A percentile compares a stretch with the other conserved stretches of the same genome.
Conservation (phyloP, 2,329 filamentous ascomycete genomes). For the Epichloe typhina region DNA sequence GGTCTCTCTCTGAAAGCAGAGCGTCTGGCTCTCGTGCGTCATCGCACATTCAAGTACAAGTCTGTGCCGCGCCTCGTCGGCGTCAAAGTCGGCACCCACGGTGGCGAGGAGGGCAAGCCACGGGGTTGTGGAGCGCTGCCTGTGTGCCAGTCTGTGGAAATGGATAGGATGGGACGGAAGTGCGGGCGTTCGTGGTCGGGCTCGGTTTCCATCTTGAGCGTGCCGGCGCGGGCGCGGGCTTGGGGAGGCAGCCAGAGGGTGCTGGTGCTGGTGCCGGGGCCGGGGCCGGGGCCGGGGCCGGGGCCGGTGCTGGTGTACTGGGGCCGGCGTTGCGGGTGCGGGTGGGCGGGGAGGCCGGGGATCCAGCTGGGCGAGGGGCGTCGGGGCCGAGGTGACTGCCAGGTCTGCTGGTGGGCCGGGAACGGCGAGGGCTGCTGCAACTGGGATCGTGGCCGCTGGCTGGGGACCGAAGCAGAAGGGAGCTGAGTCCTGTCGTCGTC, state of each 20-base stretch:
- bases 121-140: no score
- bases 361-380: conserved; percentile 2
- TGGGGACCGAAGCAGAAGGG: conserved; percentile 2
- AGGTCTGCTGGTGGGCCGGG: background rate
- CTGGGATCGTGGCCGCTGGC: background rate
- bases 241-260: conserved; percentile 6
- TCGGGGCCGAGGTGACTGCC: background rate
- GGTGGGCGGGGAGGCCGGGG: conserved; percentile 5
- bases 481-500: conserved; percentile 10
- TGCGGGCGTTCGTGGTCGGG: background rate
- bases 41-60: conserved; percentile 45
- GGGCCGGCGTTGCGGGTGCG: conserved; percentile 6
- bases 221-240: conserved; percentile 1
- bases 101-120: no score
- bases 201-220: conserved; percentile 4
- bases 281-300: background rate
- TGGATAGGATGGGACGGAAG: conserved; percentile 8
- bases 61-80: conserved; percentile 55
- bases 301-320: conserved; percentile 2
- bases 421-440: conserved; percentile 1
- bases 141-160: conserved; percentile 13
- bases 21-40: background rate
- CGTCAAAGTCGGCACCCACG: conserved; percentile 45
- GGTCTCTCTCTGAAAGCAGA: no score
- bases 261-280: conserved; percentile 1